phyloP scores from a whole-genome alignment of 1,139 yeast genomes.

The Suhomyces coccinellae region DNA sequence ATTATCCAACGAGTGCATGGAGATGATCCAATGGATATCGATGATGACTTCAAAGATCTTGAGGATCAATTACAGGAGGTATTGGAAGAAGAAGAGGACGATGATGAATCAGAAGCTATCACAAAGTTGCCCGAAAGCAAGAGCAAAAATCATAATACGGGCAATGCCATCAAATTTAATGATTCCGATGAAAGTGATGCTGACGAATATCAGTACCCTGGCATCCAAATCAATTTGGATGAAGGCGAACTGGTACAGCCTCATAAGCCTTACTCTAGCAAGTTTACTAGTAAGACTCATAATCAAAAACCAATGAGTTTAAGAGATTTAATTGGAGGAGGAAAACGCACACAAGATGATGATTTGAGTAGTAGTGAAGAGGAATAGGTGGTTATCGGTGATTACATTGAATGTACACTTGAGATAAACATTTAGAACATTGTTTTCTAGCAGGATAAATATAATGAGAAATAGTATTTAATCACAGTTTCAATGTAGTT shows the following conservation, averaged over 20 bases:
- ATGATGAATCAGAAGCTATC: not conserved
- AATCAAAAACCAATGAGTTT: slow-evolving; percentile 40
- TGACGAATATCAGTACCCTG: slow-evolving; percentile 26
- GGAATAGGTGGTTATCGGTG: slow-evolving; percentile 19
- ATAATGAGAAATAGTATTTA: too few relatives aligned
- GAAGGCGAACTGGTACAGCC: slow-evolving; percentile 4
- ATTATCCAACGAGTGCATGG: slow-evolving; percentile 13
- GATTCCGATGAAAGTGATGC: slow-evolving; percentile 32
- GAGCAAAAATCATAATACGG: not conserved
- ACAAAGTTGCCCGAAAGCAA: slow-evolving; percentile 5
- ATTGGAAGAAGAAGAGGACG: slow-evolving; percentile 28
- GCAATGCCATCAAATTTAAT: slow-evolving; percentile 7
- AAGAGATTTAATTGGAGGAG: slow-evolving; percentile 38
- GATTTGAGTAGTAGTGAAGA: slow-evolving; percentile 45
- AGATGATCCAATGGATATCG: slow-evolving; percentile 25
- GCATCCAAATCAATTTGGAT: slow-evolving; percentile 25
- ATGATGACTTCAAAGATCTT: slow-evolving; percentile 47
- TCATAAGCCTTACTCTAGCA: not conserved
- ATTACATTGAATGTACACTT: slow-evolving; percentile 5
- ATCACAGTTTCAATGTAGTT: slow-evolving; percentile 14
- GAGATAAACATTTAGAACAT: not conserved
- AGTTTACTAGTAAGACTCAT: slow-evolving; percentile 5
- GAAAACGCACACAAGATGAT: slow-evolving; percentile 26
- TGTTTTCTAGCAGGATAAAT: not conserved
- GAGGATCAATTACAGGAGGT: slow-evolving; percentile 49